Evolutionary conservation across 2,329 filamentous ascomycete species (phyloP), one percentile per base, ranked within the genome.

Genomic region (Aureobasidium sp.): DNA sequence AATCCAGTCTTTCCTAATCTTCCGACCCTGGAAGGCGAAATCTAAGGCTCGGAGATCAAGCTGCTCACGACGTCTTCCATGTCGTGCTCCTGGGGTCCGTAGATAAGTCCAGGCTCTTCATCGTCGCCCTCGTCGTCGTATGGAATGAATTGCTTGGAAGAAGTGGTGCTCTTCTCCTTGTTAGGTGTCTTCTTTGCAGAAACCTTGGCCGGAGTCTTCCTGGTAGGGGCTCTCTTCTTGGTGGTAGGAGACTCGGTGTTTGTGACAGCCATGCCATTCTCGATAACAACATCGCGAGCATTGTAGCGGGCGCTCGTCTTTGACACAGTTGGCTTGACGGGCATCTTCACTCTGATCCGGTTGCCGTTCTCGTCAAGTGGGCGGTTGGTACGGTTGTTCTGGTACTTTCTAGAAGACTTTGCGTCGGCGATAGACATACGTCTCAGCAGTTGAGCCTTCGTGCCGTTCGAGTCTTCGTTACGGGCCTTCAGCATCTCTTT

Each of bases 351-450:
- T 27, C 6, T 57, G 37, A 17, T 31, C 1, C 27, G 23, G 19
- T 53, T 53, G 25, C 46, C 49, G 4, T 62, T 57, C 25, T 49
- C 46, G 21, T 50, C 45, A 10, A 53, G 19, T 11, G 45, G 35
- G 11, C 38, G 49, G 21, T 27, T 17, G 5, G 33, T 38, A 40
- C 50, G 51, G 5, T 31, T 38, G n/a, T 10, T 45, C 29, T 38
- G 31, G 31, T 62, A 62, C 11, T 21, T 57, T 23, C 43, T 21
- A 8, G 60, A 59, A 9, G 27, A 46, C 46, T 55, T 62, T 19
- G 69, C 70, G 57, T 72, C 69, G 10, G 67, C 61, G 17, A 64
- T 59, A 31, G 68, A 65, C 35, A 73, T 60, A 11, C 65, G 62
- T 43, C 60, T 47, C 21, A 70, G 63, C 63, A 69, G 61, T 15